Base-by-base conservation (phyloP, 306 rosid species). In the Leucaena leucocephala region DNA sequence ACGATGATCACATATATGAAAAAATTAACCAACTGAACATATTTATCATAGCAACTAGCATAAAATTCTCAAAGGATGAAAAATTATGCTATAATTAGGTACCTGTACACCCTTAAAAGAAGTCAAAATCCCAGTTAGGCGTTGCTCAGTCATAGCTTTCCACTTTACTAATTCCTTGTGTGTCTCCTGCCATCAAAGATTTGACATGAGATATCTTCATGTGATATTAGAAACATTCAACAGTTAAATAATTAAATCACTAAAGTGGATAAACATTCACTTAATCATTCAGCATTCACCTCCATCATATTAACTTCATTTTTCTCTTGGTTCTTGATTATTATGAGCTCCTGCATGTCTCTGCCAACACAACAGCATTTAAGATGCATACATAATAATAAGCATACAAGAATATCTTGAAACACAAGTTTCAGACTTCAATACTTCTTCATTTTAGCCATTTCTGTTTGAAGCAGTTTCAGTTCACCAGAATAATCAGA, bases 31-130 rank as follows among this genome's bases (percentile, higher is more conserved):
- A 77, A 75, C 67, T 42, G 46, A n/a, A 35, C 80, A 48, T 3
- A 39, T 78, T 36, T 43, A 62, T 42, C 61, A 54, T 72, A 45
- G 62, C 58, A 76, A 52, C 7, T 71, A 73, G 61, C 48, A 33
- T 27, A 61, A 71, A 54, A 65, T 68, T 73, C 76, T 67, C 61
- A 46, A 46, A 58, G 75, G 78, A 36, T 38, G 42, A 67, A n/a
- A 54, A 65, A n/a, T 63, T 35, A 80, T 4, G 39, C 16, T 59
- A 69, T 76, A 55, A 33, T 68, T 34, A 66, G 15, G 68, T 87
- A 93, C 97, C 95, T 93, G 93, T 84, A 93, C 80, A 82, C 89
- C 83, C 88, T 88, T 86, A 91, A 91, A 74, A 78, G 91, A 89
- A 82, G 87, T 76, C 71, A 82, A 48, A 49, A 90, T 86, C 85